Evolutionary conservation across 768 basidiomycete species (phyloP).

Genomic region (Cyathus striatus): DNA sequence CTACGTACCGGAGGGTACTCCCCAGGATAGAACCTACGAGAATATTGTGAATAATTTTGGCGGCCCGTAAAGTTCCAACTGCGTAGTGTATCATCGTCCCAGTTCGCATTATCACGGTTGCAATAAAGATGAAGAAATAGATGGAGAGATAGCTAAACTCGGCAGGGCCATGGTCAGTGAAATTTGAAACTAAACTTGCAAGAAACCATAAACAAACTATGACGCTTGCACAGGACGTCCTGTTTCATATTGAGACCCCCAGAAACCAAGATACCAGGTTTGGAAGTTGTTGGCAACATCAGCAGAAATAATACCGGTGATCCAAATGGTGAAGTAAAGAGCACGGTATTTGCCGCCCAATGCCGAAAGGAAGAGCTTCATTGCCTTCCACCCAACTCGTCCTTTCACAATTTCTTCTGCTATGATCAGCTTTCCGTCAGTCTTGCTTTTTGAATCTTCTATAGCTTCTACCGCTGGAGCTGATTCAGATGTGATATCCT

Average conservation of each 20-base stretch:
- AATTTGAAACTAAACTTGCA: not conserved
- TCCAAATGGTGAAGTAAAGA: conserved; percentile 22
- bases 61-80: conserved; percentile 41
- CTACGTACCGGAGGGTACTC: conserved; percentile 54
- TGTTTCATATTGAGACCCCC: conserved; percentile 42
- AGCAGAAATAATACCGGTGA: conserved; percentile 14
- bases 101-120: not conserved
- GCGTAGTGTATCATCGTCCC: conserved; percentile 18
- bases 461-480: too few species aligned
- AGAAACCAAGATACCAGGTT: conserved; percentile 36
- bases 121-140: conserved; percentile 11
- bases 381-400: conserved; percentile 44
- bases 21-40: conserved; percentile 16
- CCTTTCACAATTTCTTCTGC: conserved; percentile 58
- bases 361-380: conserved; percentile 28
- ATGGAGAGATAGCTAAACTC: conserved; percentile 43
- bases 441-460: not conserved
- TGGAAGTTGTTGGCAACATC: conserved; percentile 20
- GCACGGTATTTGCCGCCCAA: conserved; percentile 25
- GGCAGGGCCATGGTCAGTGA: not conserved
- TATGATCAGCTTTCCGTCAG: conserved; percentile 50
- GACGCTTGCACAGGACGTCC: conserved; percentile 27
- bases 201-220: not conserved
- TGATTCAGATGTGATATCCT: too few species aligned
- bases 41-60: conserved; percentile 38